These are phyloP conservation scores for Brassica napus DNA, from an alignment of 345 rosid genomes.

Conservation along the genomic window Da-Ae NC_063437.1:12397001-12397500, in stretches of 20 bases:
- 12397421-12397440: constrained; percentile 25
- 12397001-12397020: background rate
- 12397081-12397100: background rate
- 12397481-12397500: background rate
- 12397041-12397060: background rate
- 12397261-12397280: background rate
- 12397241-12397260: background rate
- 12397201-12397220: constrained; percentile 4
- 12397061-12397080: background rate
- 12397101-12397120: background rate
- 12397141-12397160: constrained; percentile 8
- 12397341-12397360: background rate
- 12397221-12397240: background rate
- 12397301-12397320: constrained; percentile 24
- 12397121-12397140: constrained; percentile 13
- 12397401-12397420: constrained; percentile 33
- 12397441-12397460: constrained; percentile 1
- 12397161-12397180: constrained; percentile 23
- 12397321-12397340: constrained; percentile 11
- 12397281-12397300: constrained; percentile 13
- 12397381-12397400: constrained; percentile 22
- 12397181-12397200: background rate
- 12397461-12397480: background rate
- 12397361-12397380: constrained; percentile 25
- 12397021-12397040: too few species aligned